These are phyloP conservation scores for Tylopilus orsonianus DNA, from an alignment of 1,284 basidiomycete species.

Conservation along the genomic window DNA sequence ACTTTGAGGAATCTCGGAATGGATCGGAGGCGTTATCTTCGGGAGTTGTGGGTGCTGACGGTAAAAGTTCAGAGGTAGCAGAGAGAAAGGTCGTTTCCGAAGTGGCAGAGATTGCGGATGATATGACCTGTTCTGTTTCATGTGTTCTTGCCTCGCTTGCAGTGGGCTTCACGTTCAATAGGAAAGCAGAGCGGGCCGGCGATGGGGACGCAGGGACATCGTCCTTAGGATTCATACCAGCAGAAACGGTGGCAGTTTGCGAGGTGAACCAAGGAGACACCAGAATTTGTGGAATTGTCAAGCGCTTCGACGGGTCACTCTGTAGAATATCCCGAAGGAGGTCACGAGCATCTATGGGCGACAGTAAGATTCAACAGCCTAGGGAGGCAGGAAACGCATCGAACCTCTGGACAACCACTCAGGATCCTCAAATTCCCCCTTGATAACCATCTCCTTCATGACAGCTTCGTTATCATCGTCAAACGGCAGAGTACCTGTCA, in stretches of 20 bases:
- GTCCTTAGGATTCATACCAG: slow-evolving; percentile 33
- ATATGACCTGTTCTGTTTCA: slow-evolving; percentile 46
- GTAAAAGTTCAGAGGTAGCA: slow-evolving; percentile 50
- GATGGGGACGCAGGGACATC: slow-evolving; percentile 30
- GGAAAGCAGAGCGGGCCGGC: slow-evolving; percentile 25
- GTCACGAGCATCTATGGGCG: slow-evolving; percentile 69
- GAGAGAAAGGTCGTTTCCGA: slow-evolving; percentile 56
- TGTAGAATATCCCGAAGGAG: slow-evolving; percentile 81
- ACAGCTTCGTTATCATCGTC: slow-evolving; percentile 93
- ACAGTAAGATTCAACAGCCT: slow-evolving; percentile 7
- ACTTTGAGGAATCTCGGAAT: slow-evolving; percentile 31
- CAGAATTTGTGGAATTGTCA: slow-evolving; percentile 84
- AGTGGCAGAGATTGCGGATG: slow-evolving; percentile 40
- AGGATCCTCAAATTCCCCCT: slow-evolving; percentile 89
- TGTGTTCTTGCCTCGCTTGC: slow-evolving; percentile 32
- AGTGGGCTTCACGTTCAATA: slow-evolving; percentile 19
- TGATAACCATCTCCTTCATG: slow-evolving; percentile 87
- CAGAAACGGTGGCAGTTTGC: slow-evolving; percentile 38
- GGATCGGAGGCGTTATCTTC: slow-evolving; percentile 46
- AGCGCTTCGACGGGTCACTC: slow-evolving; percentile 74
- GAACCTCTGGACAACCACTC: slow-evolving; percentile 86
- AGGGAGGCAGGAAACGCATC: slow-evolving; percentile 9
- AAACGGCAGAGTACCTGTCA: slow-evolving; percentile 94
- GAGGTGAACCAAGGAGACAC: slow-evolving; percentile 87
- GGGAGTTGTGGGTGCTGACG: slow-evolving; percentile 57